A percentile compares a stretch with the other conserved stretches of the same genome.
Evolutionary conservation across 768 basidiomycete genomes (phyloP).

Genomic region (Hebeloma cylindrosporum): DNA sequence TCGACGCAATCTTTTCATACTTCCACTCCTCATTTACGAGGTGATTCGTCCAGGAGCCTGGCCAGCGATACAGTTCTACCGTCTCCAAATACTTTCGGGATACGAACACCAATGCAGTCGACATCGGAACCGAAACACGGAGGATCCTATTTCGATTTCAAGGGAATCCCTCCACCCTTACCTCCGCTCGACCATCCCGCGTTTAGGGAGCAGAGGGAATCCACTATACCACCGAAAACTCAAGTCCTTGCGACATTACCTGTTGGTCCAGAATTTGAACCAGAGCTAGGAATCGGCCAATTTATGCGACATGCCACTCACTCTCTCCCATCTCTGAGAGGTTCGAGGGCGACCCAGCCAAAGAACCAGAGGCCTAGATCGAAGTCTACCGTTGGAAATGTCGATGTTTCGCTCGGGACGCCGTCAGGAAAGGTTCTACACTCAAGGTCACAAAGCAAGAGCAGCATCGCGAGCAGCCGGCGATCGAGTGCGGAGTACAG

Average conservation of each 20-base stretch:
- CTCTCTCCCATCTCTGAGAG: slow-evolving; percentile 19
- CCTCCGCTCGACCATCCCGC: slow-evolving; percentile 54
- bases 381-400: slow-evolving; percentile 14
- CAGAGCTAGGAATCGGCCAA: neutral
- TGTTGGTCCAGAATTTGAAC: neutral
- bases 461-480: slow-evolving; percentile 36
- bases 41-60: slow-evolving; percentile 4
- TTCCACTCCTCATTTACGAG: slow-evolving; percentile 16
- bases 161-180: slow-evolving; percentile 47
- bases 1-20: slow-evolving; percentile 14
- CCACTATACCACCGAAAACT: slow-evolving; percentile 7
- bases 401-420: too few relatives aligned
- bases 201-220: slow-evolving; percentile 22
- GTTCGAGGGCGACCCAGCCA: slow-evolving; percentile 6
- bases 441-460: slow-evolving; percentile 33
- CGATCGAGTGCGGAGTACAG: slow-evolving; percentile 61
- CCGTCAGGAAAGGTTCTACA: too few relatives aligned
- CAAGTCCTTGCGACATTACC: slow-evolving; percentile 8
- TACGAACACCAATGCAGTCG: slow-evolving; percentile 30
- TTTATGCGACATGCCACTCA: slow-evolving; percentile 13
- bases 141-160: slow-evolving; percentile 27
- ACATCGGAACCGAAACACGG: slow-evolving; percentile 28
- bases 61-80: slow-evolving; percentile 21
- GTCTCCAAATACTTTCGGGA: slow-evolving; percentile 35
- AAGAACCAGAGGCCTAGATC: slow-evolving; percentile 15